These are phyloP conservation scores for Penicillium mononematosum DNA, from an alignment of 495 filamentous ascomycete genomes.

Conservation along the genomic window DNA sequence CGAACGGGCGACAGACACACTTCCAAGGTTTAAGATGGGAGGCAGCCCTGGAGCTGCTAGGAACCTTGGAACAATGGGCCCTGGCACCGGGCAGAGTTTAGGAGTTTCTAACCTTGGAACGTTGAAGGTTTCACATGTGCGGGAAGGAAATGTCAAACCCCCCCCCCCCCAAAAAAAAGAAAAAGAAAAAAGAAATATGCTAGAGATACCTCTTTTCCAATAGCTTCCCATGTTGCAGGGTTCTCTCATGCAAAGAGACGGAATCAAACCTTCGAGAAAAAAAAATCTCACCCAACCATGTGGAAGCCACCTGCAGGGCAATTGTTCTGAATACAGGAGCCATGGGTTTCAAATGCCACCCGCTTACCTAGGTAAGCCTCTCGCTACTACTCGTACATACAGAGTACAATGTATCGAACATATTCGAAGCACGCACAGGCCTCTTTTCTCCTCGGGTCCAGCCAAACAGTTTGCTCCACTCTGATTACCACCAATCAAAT, in stretches of 20 bases:
- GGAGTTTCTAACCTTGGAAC: not conserved
- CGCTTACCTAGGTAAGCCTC: constrained; percentile 10
- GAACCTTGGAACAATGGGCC: not conserved
- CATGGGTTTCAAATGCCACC: constrained; percentile 1
- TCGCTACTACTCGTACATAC: no score
- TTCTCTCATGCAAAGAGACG: not conserved
- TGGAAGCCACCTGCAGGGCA: constrained; percentile 1
- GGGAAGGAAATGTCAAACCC: not conserved
- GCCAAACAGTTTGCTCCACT: not conserved
- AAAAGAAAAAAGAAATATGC: no score
- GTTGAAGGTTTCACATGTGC: not conserved
- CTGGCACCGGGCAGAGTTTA: not conserved
- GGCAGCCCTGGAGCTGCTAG: no score
- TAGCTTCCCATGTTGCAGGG: not conserved
- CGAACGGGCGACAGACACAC: no score
- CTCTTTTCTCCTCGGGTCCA: not conserved
- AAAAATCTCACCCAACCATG: not conserved
- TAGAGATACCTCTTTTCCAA: not conserved
- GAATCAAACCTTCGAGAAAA: not conserved
- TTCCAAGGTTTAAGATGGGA: not conserved
- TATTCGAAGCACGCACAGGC: not conserved
- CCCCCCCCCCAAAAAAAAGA: not conserved
- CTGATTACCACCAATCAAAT: constrained; percentile 4
- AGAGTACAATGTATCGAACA: not conserved
- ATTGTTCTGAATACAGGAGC: not conserved